Evolutionary conservation across 2,329 filamentous ascomycete species (phyloP), one percentile per base, ranked within the genome.

Genomic region (Alternaria brassicicola): DNA sequence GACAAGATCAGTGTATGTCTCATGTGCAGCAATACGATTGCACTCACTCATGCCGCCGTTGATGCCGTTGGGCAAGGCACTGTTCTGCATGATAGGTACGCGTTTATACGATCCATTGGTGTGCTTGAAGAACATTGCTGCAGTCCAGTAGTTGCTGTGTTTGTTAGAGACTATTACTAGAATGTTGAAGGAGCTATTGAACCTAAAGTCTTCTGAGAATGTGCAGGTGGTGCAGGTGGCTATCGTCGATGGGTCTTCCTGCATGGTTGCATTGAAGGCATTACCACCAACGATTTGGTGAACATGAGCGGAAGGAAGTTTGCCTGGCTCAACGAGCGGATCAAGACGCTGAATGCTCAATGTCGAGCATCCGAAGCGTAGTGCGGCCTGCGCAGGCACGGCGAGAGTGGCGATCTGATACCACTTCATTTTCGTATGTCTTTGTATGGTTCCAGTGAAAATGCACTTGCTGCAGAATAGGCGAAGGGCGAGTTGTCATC

Each of bases 111-210:
- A 68, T 13, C 72, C 72, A 21, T 71, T 73, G 9, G 64, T 53
- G 31, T 69, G 64, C 43, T 53, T 63, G 57, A 73, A 74, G 59
- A 68, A 76, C 61, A 75, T 68, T 8, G 64, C 63, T 1, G 73
- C 71, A 3, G 70, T 72, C 71, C 70, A 73, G 56, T 73, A 74
- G 50, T 71, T 75, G 33, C 53, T 53, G 31, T 19, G 4, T n/a
- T 15, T 41, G 12, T 43, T 19, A 39, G 30, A 21, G 3, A 13
- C 6, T 19, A 8, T 46, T 13, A 10, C 5, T 31, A 19, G 3
- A 9, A 28, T 2, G 28, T 5, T 17, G 15, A 1, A 15, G 28
- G n/a, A 1, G 3, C 12, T 47, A 2, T n/a, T 21, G 1, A 45
- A 59, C 59, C 69, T 60, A 17, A 67, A 64, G 52, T 67, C 64